Evolutionary conservation across 805 yeast species (phyloP), one percentile per base, ranked within the genome.

Genomic region (Starmerella floris): DNA sequence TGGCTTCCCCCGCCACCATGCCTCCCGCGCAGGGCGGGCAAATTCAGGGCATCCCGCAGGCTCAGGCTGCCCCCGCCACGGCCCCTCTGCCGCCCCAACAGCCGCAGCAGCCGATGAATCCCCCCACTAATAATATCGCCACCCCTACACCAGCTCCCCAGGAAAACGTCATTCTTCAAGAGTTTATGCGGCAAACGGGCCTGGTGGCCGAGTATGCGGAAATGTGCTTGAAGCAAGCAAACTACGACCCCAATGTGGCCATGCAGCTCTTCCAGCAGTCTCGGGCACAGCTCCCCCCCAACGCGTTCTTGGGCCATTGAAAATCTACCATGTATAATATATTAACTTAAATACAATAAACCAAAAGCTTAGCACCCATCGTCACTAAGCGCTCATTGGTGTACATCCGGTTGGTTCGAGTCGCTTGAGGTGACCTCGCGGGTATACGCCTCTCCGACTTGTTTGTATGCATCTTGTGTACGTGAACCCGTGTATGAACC

Each of bases 141-240:
- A 33, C 5, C 9, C 21, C 50, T 21, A 42, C 44, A n/a, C 45
- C 51, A 13, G 43, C 53, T 9, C 45, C 48, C 11, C 37, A 48
- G 16, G 42, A 50, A 4, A 31, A 31, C 17, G 35, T 6, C 6
- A 31, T 31, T 4, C 68, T 83, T 16, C 69, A 72, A 20, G 78
- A 72, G 54, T 62, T 88, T 21, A 73, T 79, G 62, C 59, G 70
- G 23, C 83, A 79, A 49, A 87, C 96, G 0, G 74, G 76, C 38
- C 66, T 87, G 51, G 85, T 73, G 51, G 66, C 81, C n/a, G 81
- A 82, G 53, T 87, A 77, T 59, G 82, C 88, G 0, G 63, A 76
- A 23, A 74, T 87, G 81, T 69, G 91, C 31, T 79, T 85, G 44
- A 85, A 84, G 58, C 95, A 85, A 60, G 83, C 94, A 55, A 70